Evolutionary conservation across 768 basidiomycete species (phyloP).

Genomic region (Crucibulum laeve): DNA sequence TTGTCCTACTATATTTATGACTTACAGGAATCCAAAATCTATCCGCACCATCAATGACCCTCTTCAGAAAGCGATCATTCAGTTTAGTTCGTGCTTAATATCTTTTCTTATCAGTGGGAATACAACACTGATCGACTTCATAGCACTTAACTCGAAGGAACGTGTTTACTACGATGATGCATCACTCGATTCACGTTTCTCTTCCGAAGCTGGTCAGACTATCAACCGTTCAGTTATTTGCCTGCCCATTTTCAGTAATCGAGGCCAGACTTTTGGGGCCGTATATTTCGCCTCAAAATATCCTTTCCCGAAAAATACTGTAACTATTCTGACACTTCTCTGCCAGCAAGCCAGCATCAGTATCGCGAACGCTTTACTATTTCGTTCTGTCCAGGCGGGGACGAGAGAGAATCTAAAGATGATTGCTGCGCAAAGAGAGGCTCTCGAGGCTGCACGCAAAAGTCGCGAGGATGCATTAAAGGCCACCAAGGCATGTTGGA

Average conservation of each 20-base stretch:
- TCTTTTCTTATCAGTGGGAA: constrained; percentile 20
- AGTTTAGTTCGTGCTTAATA: constrained; percentile 44
- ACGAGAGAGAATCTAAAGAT: constrained; percentile 73
- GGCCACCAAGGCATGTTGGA: constrained; percentile 54
- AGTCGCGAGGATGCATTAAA: constrained; percentile 72
- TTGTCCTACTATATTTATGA: constrained; percentile 3
- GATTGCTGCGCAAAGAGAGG: constrained; percentile 69
- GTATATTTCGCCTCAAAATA: constrained; percentile 65
- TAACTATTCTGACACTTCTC: constrained; percentile 59
- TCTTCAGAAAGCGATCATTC: constrained; percentile 61
- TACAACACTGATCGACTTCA: too few species aligned
- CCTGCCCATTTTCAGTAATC: constrained; percentile 69
- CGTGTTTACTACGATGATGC: constrained; percentile 58
- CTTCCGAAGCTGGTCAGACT: constrained; percentile 62
- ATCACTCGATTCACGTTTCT: constrained; percentile 60
- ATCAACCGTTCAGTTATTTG: constrained; percentile 59
- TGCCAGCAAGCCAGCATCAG: constrained; percentile 76
- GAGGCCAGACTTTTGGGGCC: constrained; percentile 71
- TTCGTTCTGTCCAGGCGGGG: constrained; percentile 70
- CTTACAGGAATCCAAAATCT: constrained; percentile 51
- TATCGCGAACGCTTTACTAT: constrained; percentile 70
- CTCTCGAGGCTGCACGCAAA: constrained; percentile 63
- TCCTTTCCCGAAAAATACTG: constrained; percentile 55
- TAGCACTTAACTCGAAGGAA: constrained; percentile 67
- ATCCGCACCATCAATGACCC: constrained; percentile 57